Evolutionary conservation across 1,139 yeast species (phyloP).

Genomic region (Geotrichum fermentans): DNA sequence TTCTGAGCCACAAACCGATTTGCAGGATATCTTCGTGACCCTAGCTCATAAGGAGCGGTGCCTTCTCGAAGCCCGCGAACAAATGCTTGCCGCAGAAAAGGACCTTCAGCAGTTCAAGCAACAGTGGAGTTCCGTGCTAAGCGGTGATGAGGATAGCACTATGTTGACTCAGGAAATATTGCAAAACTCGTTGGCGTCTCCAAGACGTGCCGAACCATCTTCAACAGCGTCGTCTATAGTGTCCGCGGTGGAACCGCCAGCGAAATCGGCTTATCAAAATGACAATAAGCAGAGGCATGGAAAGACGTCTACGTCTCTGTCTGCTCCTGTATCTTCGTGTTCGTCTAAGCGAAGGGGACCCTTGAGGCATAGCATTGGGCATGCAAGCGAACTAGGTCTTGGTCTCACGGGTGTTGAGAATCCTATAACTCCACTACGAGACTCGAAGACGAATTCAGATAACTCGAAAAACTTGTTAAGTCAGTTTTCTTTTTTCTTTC

Average conservation of each 20-base stretch:
- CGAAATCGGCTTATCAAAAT: neutral
- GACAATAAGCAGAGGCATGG: neutral
- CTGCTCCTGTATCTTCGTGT: conserved; percentile 1
- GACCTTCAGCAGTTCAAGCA: conserved; percentile 28
- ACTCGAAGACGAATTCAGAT: neutral
- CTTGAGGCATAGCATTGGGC: conserved; percentile 13
- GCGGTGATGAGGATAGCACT: neutral
- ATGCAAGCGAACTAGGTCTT: conserved; percentile 11
- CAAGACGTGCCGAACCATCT: neutral
- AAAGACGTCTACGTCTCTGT: conserved; percentile 1
- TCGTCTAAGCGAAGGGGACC: neutral
- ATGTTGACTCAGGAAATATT: neutral
- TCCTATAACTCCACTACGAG: neutral
- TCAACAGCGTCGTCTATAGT: neutral
- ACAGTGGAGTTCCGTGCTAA: conserved; percentile 29
- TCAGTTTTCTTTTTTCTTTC: conserved; percentile 8
- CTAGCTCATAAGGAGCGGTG: conserved; percentile 38
- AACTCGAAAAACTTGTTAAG: conserved; percentile 1
- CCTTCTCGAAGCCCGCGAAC: conserved; percentile 37
- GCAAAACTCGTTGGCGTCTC: neutral
- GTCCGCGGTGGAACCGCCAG: neutral
- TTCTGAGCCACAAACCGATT: conserved; percentile 26
- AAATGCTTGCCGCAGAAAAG: conserved; percentile 29
- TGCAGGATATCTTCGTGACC: conserved; percentile 35
- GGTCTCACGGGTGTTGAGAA: neutral